Evolutionary conservation across 257 asterid species (phyloP), one percentile per base, ranked within the genome.

Genomic region (Mentha longifolia): DNA sequence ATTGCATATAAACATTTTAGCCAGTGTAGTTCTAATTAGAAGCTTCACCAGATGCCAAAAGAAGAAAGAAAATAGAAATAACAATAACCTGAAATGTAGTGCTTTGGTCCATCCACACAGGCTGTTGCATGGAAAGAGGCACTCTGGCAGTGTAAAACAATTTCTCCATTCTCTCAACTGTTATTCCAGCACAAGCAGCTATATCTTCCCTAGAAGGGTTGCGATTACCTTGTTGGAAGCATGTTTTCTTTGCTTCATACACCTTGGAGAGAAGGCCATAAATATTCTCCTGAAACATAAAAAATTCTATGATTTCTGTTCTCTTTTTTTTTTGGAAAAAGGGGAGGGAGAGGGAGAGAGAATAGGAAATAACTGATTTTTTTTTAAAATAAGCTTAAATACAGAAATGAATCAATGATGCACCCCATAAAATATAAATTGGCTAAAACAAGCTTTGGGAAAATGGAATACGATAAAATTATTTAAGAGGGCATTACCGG

Each of bases 41-140:
- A 74, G 63, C 69, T 62, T 43, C 61, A 41, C 60, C 35, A 47
- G 19, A 56, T 20, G 54, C 12, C 37, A 13, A 50, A 9, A 60
- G 5, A 54, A 33, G 39, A 7, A 33, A 33, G 8, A 9, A 28
- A 61, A 20, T 14, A 31, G 25, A 13, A 52, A 67, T 42, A 56
- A 59, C 25, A 64, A 51, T 19, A 70, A 81, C 83, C 83, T 70
- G 79, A 74, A 61, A 86, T 35, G 92, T 93, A 4, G 96, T 86
- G 67, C 76, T 76, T 81, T 90, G 93, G 78, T 93, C 96, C 28
- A 68, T 55, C 95, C 95, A 93, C 54, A 87, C 86, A 9, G 94
- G 73, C 76, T 86, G 82, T 80, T 93, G 92, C 85, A 93, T 80
- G 51, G 97, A 91, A 63, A 93, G 77, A 19, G 98, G 98, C 83